Evolutionary conservation across 2,329 filamentous ascomycete genomes (phyloP).

Genomic region (Didymella sp.): DNA sequence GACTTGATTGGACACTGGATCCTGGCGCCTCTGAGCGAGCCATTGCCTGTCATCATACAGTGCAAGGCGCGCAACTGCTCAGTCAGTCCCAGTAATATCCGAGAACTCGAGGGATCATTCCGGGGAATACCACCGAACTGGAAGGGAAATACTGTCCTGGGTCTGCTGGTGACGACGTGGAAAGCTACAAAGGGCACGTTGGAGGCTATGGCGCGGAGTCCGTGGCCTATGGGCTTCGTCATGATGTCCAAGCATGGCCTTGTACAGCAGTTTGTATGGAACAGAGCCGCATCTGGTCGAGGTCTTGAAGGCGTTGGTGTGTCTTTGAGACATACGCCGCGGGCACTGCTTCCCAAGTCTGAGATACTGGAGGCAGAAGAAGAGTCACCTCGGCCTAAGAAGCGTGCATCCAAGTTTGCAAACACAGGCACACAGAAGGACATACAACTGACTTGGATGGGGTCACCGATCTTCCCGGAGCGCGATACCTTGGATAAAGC

Average conservation of each 20-base stretch:
- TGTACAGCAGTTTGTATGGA: conserved; percentile 76
- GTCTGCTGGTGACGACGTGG: conserved; percentile 71
- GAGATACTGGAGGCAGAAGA: conserved; percentile 20
- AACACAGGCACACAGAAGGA: conserved; percentile 40
- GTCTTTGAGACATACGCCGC: conserved; percentile 41
- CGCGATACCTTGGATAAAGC: conserved; percentile 31
- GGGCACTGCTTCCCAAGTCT: conserved; percentile 17
- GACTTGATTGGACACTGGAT: conserved; percentile 77
- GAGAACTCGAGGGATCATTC: conserved; percentile 84
- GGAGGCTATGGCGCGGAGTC: conserved; percentile 71
- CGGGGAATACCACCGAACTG: conserved; percentile 75
- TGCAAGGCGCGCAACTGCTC: conserved; percentile 68
- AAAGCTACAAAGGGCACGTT: conserved; percentile 80
- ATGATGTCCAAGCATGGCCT: conserved; percentile 65
- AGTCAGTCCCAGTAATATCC: conserved; percentile 64
- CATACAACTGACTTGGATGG: conserved; percentile 49
- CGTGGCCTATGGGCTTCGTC: conserved; percentile 75
- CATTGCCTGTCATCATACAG: conserved; percentile 62
- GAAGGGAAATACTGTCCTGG: conserved; percentile 69
- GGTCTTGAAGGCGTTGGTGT: conserved; percentile 65
- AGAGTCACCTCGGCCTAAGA: conserved; percentile 4
- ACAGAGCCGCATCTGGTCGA: conserved; percentile 65
- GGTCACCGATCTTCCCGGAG: conserved; percentile 44
- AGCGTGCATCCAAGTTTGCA: conserved; percentile 19
- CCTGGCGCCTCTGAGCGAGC: conserved; percentile 51